phyloP scores from a whole-genome alignment of 306 rosid species.

The Sphenostylis stenocarpa region DNA sequence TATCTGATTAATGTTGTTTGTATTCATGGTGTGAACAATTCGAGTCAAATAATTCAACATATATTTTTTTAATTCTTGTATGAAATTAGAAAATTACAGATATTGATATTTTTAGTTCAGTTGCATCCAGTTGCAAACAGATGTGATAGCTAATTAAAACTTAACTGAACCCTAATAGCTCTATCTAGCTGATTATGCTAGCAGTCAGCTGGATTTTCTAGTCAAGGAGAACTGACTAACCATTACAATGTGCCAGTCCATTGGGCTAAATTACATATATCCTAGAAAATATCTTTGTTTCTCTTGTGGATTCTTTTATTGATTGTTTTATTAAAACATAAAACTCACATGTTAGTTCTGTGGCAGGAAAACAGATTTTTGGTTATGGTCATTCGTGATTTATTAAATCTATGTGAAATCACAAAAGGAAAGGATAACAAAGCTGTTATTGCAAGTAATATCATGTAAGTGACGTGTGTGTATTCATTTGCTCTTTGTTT shows the following conservation, averaged over 20 bases:
- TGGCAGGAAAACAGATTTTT: slow-evolving; percentile 94
- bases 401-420: slow-evolving; percentile 88
- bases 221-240: not conserved
- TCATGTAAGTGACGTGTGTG: slow-evolving; percentile 59
- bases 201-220: not conserved
- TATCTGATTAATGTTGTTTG: not conserved
- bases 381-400: slow-evolving; percentile 98
- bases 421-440: slow-evolving; percentile 98
- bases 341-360: slow-evolving; percentile 23
- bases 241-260: not conserved
- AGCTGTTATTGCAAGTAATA: slow-evolving; percentile 97
- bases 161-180: not conserved
- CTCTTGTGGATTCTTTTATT: slow-evolving; percentile 19
- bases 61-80: not conserved
- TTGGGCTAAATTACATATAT: not conserved
- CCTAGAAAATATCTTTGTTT: not conserved
- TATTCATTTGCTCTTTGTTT: not conserved
- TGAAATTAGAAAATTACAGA: not conserved
- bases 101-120: not conserved
- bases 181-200: not conserved
- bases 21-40: not conserved
- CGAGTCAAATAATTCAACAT: not conserved
- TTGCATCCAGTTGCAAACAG: not conserved
- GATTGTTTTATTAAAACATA: not conserved
- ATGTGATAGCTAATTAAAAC: not conserved